Conservation (phyloP, 371 early-diverging fungal species). For the Mortierella sp. region DNA sequence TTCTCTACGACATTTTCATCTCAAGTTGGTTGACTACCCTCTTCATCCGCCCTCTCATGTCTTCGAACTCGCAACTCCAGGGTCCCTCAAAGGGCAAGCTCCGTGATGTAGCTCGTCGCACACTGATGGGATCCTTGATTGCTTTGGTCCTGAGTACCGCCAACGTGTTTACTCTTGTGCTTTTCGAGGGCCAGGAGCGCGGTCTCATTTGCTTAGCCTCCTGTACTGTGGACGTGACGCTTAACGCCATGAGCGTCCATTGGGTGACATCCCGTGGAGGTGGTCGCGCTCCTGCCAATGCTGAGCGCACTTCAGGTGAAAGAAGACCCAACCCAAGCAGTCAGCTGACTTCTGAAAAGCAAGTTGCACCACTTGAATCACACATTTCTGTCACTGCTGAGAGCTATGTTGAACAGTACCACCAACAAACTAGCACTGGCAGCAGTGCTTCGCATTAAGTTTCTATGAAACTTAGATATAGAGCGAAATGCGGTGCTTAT, state of each 20-base stretch:
- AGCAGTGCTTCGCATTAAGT: slow-evolving; percentile 4
- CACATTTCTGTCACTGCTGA: slow-evolving; percentile 51
- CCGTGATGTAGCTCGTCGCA: slow-evolving; percentile 64
- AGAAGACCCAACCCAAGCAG: slow-evolving; percentile 4
- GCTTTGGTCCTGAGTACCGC: slow-evolving; percentile 55
- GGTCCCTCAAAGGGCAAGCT: slow-evolving; percentile 56
- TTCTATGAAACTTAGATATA: neutral
- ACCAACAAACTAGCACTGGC: slow-evolving; percentile 39
- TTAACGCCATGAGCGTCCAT: slow-evolving; percentile 41
- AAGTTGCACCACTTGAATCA: slow-evolving; percentile 41
- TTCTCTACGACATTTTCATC: slow-evolving; percentile 64
- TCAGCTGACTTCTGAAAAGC: slow-evolving; percentile 29
- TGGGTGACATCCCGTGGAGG: slow-evolving; percentile 50
- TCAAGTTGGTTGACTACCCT: slow-evolving; percentile 55
- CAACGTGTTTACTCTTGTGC: slow-evolving; percentile 60
- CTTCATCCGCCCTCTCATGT: slow-evolving; percentile 61
- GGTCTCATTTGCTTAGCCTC: slow-evolving; percentile 47
- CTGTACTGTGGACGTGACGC: slow-evolving; percentile 51
- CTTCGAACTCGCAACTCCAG: slow-evolving; percentile 46
- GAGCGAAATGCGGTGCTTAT: neutral
- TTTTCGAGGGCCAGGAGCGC: slow-evolving; percentile 61
- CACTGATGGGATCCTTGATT: slow-evolving; percentile 58
- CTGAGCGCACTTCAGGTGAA: slow-evolving; percentile 14
- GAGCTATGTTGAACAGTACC: slow-evolving; percentile 54
- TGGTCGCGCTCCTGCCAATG: slow-evolving; percentile 6